Evolutionary conservation across 371 early-diverging fungal genomes (phyloP), one percentile per base, ranked within the genome.

Genomic region (Dinochytrium kinnereticum): DNA sequence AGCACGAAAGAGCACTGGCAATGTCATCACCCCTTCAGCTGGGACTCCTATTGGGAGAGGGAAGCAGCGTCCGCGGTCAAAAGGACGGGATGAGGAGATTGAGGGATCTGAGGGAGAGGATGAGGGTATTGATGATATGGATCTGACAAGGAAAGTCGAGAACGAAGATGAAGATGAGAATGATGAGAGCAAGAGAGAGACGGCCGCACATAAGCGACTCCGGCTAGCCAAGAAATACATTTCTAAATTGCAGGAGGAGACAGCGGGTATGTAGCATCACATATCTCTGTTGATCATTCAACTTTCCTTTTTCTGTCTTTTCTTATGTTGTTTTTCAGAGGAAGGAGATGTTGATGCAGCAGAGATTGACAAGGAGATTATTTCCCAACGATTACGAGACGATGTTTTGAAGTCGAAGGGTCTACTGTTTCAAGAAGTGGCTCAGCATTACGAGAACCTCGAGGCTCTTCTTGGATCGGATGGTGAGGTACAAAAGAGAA

Each of bases 181-280:
- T 82, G 91, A 89, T 33, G 91, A 89, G 24, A 89, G 85, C 15
- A 81, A 75, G 34, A 80, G 84, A 57, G 97, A 98, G 81, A 93
- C 95, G 0, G 91, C 95, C 0, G 94, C 96, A 0, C 94, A 96
- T 76, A 96, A 96, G 77, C 90, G 97, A 64, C 84, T 96, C 69
- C 86, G 97, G 57, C 84, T 97, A 70, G 97, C 97, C 34, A 96
- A 96, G 85, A 87, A 89, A 55, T 98, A 98, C 78, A 85, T 98
- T 33, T 85, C 87, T 40, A 90, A 88, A 57, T 87, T 98, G 36
- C 82, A 91, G 57, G 82, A 78, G 51, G 86, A 89, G 51, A 87
- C 84, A 38, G 88, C 88, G 49, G 91, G 92, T 91, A 84, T 55
- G 71, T 51, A 15, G 26, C 2, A 50, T 30, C 30, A 1, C 71